A percentile compares a stretch with the other conserved stretches of the same genome.
Evolutionary conservation across 768 basidiomycete genomes (phyloP).

Genomic region (Leccinum variicolor): DNA sequence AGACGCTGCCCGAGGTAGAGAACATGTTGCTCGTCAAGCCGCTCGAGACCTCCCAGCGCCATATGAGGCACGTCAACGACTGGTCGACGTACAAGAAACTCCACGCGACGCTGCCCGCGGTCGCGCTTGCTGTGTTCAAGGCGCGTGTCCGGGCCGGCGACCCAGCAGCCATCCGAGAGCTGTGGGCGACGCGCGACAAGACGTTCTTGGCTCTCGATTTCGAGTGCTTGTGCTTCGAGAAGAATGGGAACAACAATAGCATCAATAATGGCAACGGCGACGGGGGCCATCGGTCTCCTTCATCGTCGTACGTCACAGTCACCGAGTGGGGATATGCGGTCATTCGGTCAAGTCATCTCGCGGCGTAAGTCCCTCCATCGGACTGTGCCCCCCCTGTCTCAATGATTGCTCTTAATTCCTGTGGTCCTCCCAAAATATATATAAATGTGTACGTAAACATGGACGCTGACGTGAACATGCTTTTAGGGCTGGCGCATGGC

Average conservation of each 20-base stretch:
- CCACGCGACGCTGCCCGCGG: constrained; percentile 67
- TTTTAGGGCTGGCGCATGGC: constrained; percentile 66
- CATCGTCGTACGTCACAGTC: neutral
- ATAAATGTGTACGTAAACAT: neutral
- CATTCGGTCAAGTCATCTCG: constrained; percentile 67
- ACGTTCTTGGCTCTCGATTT: constrained; percentile 75
- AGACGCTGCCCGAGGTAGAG: constrained; percentile 67
- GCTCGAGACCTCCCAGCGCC: constrained; percentile 66
- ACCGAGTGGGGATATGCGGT: constrained; percentile 85
- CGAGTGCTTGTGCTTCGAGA: constrained; percentile 71
- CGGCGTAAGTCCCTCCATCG: constrained; percentile 47
- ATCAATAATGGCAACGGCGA: neutral
- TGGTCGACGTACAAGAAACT: constrained; percentile 67
- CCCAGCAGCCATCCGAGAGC: constrained; percentile 54
- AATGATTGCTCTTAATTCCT: neutral
- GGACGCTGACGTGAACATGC: neutral
- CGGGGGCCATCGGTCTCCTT: neutral
- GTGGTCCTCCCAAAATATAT: neutral
- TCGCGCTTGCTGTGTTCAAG: constrained; percentile 61
- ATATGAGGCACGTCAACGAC: constrained; percentile 67
- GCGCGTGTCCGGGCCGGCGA: constrained; percentile 64
- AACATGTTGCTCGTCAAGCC: constrained; percentile 68
- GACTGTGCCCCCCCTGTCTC: neutral
- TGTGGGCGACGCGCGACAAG: constrained; percentile 70
- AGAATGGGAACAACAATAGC: constrained; percentile 29